Base-by-base conservation (phyloP, 176 grass and related monocot genomes). In the Carex kokanica region DNA sequence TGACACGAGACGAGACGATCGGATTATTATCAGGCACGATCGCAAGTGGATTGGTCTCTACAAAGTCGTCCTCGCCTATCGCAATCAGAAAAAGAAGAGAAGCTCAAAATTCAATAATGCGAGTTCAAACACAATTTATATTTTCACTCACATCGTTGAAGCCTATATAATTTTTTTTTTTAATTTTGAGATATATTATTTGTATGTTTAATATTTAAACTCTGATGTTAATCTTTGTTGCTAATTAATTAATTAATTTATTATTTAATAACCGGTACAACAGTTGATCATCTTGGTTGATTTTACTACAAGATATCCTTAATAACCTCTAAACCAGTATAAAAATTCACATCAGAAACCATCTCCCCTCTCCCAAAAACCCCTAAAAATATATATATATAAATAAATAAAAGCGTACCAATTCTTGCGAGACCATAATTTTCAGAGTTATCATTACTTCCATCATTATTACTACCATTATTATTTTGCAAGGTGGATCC, bases 1-100 rank as follows among this genome's bases (percentile, higher is more conserved):
- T 16, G 8, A 32, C 27, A 6, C 60, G 57, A 4, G 84, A 62
- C 4, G 88, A 89, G 12, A 82, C 38, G 40, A 83, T 79, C 6
- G 80, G 61, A 5, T 82, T 80, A 66, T 25, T 83, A 60, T 86
- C 87, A 25, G 85, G 84, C 16, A 91, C 83, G 47, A 91, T 91
- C 21, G 89, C 89, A 15, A 91, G 89, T 18, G 87, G 85, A 74
- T 94, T 91, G 17, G 85, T 89, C 64, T 91, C 87, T 78, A 83
- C 83, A 57, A 78, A 83, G 4, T 87, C 87, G 21, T 90, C 68
- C 68, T 93, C 91, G 3, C 91, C 86, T 84, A 88, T 88, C 45
- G 72, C 74, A 65, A 65, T 36, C 16, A 89, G 83, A 81, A 86
- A 80, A 78, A 34, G n/a, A 79, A 43, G 12, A 60, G 23, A 32